A percentile compares a stretch with the other conserved stretches of the same genome.
Evolutionary conservation across 2,329 filamentous ascomycete species (phyloP).

Genomic region (Didymella exigua): DNA sequence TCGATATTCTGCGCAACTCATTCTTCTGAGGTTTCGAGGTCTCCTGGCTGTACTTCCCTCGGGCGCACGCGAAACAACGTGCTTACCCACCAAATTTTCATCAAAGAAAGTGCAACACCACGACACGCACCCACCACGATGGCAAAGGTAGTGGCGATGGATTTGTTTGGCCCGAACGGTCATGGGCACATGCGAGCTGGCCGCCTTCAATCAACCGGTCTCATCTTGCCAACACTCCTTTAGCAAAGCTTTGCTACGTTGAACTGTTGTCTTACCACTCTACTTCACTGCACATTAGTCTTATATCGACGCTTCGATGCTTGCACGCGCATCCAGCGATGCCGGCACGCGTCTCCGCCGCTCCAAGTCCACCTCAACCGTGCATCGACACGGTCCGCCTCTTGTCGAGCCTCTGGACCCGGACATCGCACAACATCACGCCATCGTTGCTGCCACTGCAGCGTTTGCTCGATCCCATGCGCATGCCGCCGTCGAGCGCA

Average conservation of each 20-base stretch:
- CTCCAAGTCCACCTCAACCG: constrained; percentile 45
- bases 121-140: neutral
- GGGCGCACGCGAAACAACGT: neutral
- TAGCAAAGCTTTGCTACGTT: constrained; percentile 31
- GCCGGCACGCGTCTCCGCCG: constrained; percentile 45
- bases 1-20: too few species aligned
- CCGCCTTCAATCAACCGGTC: constrained; percentile 14
- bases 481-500: constrained; percentile 22
- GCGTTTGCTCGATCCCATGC: constrained; percentile 44
- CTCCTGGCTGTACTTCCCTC: neutral
- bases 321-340: constrained; percentile 45
- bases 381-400: constrained; percentile 29
- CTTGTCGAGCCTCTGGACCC: constrained; percentile 32
- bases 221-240: constrained; percentile 28
- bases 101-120: neutral
- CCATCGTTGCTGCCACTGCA: constrained; percentile 45
- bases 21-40: too few species aligned
- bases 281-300: constrained; percentile 20
- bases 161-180: neutral
- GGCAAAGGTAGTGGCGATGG: neutral
- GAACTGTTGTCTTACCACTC: constrained; percentile 24
- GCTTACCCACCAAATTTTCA: neutral
- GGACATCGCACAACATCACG: constrained; percentile 42
- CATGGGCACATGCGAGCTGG: neutral
- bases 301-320: constrained; percentile 30